These are phyloP conservation scores for Colletotrichum sp. DNA, from an alignment of 2,329 filamentous ascomycete genomes.

Conservation along the genomic window DNA sequence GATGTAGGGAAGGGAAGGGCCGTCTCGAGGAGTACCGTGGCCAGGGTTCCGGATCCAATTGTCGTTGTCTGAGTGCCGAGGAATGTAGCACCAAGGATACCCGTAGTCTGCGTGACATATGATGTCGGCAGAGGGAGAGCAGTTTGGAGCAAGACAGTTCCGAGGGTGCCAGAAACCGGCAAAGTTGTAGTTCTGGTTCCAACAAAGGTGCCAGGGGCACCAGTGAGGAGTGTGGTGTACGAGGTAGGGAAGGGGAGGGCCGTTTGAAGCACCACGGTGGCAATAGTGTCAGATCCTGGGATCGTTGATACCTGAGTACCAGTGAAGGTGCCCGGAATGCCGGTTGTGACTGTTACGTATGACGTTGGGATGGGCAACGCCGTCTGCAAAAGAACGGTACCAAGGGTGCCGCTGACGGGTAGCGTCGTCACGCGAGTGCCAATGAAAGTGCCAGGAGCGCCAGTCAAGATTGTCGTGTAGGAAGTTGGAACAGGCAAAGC, in stretches of 20 bases:
- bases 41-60: not conserved
- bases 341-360: not conserved
- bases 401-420: not conserved
- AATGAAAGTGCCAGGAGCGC: not conserved
- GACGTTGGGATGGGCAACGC: not conserved
- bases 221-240: not conserved
- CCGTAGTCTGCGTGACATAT: not conserved
- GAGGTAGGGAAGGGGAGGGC: not conserved
- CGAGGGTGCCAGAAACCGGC: not conserved
- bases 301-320: not conserved
- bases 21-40: constrained; percentile 3
- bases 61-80: not conserved
- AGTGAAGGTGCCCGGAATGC: not conserved
- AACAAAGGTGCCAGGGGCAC: not conserved
- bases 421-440: not conserved
- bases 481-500: not conserved
- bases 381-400: not conserved
- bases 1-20: not conserved
- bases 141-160: not conserved
- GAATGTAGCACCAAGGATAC: not conserved
- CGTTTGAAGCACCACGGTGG: not conserved
- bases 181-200: not conserved
- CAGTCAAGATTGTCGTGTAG: constrained; percentile 4
- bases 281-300: not conserved
- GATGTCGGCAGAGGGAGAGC: not conserved